Conservation (phyloP, 495 filamentous ascomycete genomes). For the Talaromyces stipitatus region DNA sequence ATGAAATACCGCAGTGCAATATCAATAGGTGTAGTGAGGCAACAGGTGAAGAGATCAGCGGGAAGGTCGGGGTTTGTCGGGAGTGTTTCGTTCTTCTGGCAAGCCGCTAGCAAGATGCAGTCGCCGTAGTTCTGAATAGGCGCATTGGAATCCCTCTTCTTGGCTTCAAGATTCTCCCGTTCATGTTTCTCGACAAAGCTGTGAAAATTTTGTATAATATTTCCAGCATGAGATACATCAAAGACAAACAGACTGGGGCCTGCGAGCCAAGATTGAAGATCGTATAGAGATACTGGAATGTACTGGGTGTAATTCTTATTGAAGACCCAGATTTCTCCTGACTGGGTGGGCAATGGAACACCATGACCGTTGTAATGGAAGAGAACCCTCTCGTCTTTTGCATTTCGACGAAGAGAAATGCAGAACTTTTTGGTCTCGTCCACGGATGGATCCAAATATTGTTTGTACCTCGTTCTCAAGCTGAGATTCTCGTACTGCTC, state of each 20-base stretch:
- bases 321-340: slow-evolving; percentile 98
- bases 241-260: slow-evolving; percentile 95
- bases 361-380: slow-evolving; percentile 99
- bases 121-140: slow-evolving; percentile 61
- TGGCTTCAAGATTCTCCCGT: slow-evolving; percentile 67
- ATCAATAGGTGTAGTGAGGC: slow-evolving; percentile 92
- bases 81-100: slow-evolving; percentile 78
- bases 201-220: slow-evolving; percentile 91
- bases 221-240: slow-evolving; percentile 92
- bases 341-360: slow-evolving; percentile 92
- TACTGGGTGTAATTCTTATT: slow-evolving; percentile 99
- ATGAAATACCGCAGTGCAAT: slow-evolving; percentile 95
- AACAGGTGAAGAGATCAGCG: slow-evolving; percentile 93
- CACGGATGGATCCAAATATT: slow-evolving; percentile 90
- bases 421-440: slow-evolving; percentile 97
- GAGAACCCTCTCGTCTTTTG: slow-evolving; percentile 89
- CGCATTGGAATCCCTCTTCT: slow-evolving; percentile 64
- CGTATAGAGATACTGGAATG: slow-evolving; percentile 92
- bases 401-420: slow-evolving; percentile 76
- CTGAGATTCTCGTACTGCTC: slow-evolving; percentile 93
- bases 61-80: slow-evolving; percentile 95
- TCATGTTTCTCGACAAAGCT: slow-evolving; percentile 92
- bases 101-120: slow-evolving; percentile 91
- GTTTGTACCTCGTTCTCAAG: slow-evolving; percentile 90
- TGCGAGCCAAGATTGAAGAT: slow-evolving; percentile 92